Conservation (phyloP, 495 filamentous ascomycete genomes). For the Aspergillus sclerotiicarbonarius region DNA sequence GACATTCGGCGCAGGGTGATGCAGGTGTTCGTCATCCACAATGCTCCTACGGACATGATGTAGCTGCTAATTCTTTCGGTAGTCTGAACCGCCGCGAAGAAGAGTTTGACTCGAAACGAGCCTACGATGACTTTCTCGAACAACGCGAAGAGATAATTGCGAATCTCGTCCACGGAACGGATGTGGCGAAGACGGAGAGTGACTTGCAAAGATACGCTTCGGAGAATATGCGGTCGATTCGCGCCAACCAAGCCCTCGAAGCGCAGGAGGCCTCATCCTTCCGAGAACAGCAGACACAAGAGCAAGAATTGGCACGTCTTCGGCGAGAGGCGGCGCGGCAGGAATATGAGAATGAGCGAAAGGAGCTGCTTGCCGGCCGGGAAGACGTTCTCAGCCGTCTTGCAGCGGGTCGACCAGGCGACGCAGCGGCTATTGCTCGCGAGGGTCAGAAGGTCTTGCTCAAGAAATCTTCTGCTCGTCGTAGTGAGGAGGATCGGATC, state of each 20-base stretch:
- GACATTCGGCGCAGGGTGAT: slow-evolving; percentile 83
- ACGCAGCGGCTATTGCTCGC: slow-evolving; percentile 50
- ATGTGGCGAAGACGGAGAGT: slow-evolving; percentile 67
- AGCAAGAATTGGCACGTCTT: slow-evolving; percentile 63
- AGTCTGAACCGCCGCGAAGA: slow-evolving; percentile 84
- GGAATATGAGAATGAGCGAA: slow-evolving; percentile 64
- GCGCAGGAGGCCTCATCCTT: slow-evolving; percentile 52
- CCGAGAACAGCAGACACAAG: slow-evolving; percentile 61
- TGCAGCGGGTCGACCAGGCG: slow-evolving; percentile 44
- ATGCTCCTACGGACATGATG: background rate
- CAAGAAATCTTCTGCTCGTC: slow-evolving; percentile 60
- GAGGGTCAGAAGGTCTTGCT: slow-evolving; percentile 63
- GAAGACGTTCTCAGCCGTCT: slow-evolving; percentile 56
- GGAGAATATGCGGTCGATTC: slow-evolving; percentile 61
- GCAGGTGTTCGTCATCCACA: slow-evolving; percentile 49
- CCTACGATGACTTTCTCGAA: slow-evolving; percentile 93
- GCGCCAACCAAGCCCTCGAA: slow-evolving; percentile 52
- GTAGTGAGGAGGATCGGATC: slow-evolving; percentile 49
- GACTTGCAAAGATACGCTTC: slow-evolving; percentile 65
- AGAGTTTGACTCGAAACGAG: slow-evolving; percentile 78
- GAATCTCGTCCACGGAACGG: slow-evolving; percentile 73
- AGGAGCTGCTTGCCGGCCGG: slow-evolving; percentile 57
- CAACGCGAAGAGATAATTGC: slow-evolving; percentile 87
- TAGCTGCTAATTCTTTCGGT: background rate
- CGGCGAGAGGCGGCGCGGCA: slow-evolving; percentile 54